Evolutionary conservation across 345 rosid genomes (phyloP), one percentile per base, ranked within the genome.

Genomic region (Hibiscus syriacus): DNA sequence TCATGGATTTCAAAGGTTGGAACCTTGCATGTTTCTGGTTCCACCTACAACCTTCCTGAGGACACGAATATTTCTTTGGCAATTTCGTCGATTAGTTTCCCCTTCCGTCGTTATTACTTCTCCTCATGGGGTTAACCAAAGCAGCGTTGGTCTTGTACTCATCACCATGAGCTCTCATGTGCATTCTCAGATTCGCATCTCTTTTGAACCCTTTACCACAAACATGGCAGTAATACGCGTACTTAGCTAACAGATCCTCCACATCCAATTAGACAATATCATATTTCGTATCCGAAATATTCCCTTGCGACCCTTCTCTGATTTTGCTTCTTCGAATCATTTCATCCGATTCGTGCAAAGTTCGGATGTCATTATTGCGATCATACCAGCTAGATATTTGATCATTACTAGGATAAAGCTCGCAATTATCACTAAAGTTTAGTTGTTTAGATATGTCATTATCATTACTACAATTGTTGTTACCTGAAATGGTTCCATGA

Each of bases 101-200:
- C 2, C 38, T 50, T 29, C n/a, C n/a, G 32, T 5, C 32, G 2
- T 29, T 29, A 29, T 29, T 12, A 20, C 13, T 5, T 76, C 75
- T 29, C 32, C 81, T 86, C 76, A 78, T 38, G 32, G 96, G 94
- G 46, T 80, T 85, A 64, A 73, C 79, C 57, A 92, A 80, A 16
- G 98, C 89, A 6, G 85, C 85, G 0, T 64, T 82, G 34, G 87
- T 89, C 78, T 92, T 92, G 81, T 89, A 89, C 53, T 85, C 89
- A 32, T 92, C 94, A 0, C 98, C 94, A 6, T 92, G 98, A 13
- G 98, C 96, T 76, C 98, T 82, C 98, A 92, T 92, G 70, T 92
- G 98, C 98, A 92, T 92, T 80, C 98, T 85, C 64, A 89, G 68
- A 76, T 92, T 92, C 29, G 98, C 98, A 4, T 92, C 96, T 27